These are phyloP conservation scores for Rhexocercosporidium sp. DNA, from an alignment of 2,329 filamentous ascomycete genomes.

Conservation along the genomic window DNA sequence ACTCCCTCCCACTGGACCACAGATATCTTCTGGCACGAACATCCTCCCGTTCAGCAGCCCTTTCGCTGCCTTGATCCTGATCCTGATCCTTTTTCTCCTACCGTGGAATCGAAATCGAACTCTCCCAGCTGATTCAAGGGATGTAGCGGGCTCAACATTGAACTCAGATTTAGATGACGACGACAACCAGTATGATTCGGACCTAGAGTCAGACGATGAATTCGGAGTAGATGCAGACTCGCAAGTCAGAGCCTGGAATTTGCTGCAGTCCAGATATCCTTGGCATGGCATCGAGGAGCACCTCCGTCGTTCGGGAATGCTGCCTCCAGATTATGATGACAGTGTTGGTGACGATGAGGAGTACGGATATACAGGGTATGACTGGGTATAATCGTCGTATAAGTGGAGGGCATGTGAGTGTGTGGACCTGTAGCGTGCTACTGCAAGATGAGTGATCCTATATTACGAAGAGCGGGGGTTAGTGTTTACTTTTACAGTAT, in stretches of 20 bases:
- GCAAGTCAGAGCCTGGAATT: background rate
- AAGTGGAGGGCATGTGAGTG: background rate
- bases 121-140: background rate
- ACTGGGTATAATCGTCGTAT: background rate
- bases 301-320: background rate
- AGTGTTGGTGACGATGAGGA: background rate
- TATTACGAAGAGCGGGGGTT: background rate
- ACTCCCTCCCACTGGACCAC: background rate
- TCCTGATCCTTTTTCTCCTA: background rate
- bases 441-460: background rate
- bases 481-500: background rate
- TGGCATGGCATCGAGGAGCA: background rate
- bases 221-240: background rate
- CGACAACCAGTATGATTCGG: background rate
- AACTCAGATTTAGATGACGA: background rate
- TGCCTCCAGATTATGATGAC: background rate
- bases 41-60: background rate
- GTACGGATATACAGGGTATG: background rate
- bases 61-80: background rate
- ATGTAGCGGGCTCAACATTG: too few species aligned
- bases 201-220: background rate
- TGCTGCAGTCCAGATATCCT: background rate
- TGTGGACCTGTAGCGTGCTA: background rate
- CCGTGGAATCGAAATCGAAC: background rate
- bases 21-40: background rate